A percentile compares a stretch with the other conserved stretches of the same genome.
These are phyloP conservation scores for Candida palmyrensis DNA, from an alignment of 805 yeast genomes.

Conservation along the genomic window DNA sequence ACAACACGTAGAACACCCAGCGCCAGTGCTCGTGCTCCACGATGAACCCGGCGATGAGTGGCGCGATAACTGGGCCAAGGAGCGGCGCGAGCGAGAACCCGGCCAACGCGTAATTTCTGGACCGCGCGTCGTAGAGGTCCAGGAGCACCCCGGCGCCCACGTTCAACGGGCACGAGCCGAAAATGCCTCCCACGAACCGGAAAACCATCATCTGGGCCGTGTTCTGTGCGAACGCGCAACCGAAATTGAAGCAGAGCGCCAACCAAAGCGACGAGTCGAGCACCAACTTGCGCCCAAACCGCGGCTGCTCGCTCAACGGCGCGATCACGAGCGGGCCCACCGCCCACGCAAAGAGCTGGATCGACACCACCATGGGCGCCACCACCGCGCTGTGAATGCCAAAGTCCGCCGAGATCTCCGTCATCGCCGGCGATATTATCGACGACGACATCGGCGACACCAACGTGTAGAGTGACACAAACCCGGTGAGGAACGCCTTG, in stretches of 20 bases:
- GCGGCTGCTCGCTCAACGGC: slow-evolving; percentile 33
- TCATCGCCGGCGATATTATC: slow-evolving; percentile 32
- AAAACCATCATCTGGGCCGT: slow-evolving; percentile 29
- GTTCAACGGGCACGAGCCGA: slow-evolving; percentile 34
- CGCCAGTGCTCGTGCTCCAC: slow-evolving; percentile 44
- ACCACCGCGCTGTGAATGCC: slow-evolving; percentile 19
- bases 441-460: slow-evolving; percentile 39
- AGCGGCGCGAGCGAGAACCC: slow-evolving; percentile 33
- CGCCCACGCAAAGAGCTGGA: slow-evolving; percentile 36
- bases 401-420: slow-evolving; percentile 23
- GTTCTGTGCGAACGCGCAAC: slow-evolving; percentile 30
- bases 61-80: slow-evolving; percentile 35
- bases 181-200: slow-evolving; percentile 32
- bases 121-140: slow-evolving; percentile 29
- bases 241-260: slow-evolving; percentile 27
- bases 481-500: slow-evolving; percentile 17
- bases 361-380: slow-evolving; percentile 28
- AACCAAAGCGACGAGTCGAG: slow-evolving; percentile 31
- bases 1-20: slow-evolving; percentile 61
- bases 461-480: slow-evolving; percentile 32
- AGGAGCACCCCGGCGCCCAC: slow-evolving; percentile 36
- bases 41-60: slow-evolving; percentile 32
- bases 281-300: slow-evolving; percentile 30
- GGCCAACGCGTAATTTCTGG: slow-evolving; percentile 30
- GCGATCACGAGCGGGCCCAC: slow-evolving; percentile 35